Base-by-base conservation (phyloP, 2,329 filamentous ascomycete genomes). In the Metarhizium humberi region DNA sequence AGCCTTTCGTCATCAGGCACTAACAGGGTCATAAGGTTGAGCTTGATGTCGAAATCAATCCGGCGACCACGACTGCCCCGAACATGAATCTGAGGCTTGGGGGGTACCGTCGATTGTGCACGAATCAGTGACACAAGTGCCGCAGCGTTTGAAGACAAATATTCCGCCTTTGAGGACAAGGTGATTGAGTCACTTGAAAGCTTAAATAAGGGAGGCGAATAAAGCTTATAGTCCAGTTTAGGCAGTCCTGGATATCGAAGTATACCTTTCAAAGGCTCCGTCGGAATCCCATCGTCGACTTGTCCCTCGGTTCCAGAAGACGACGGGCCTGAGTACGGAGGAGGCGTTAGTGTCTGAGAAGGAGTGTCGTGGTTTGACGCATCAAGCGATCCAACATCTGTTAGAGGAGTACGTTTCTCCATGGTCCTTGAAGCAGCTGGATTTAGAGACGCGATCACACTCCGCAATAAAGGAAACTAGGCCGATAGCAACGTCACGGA, bases 21-120 rank as follows among this genome's bases (percentile, higher is more conserved):
- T 5, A 83, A 69, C 11, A 82, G 67, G 50, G 67, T 71, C 75
- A 82, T 78, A 18, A 81, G 67, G 63, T 82, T 82, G 46, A 82
- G 67, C 61, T 74, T 76, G 56, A 82, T 65, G 55, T 75, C 72
- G 60, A 83, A 82, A 64, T 82, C 79, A 36, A 76, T 61, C 58
- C 63, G 68, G 56, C 67, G 64, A n/a, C 70, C 68, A 34, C 74
- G 72, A 36, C 67, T 73, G 48, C 79, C 79, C 3, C 68, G 68
- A 53, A 82, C 73, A 53, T 75, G 71, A 25, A 82, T 72, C 58
- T 77, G 71, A 0, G 76, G 78, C 62, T 82, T 82, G 6, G 80
- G 79, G 20, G 79, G 79, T 0, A 82, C 69, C 1, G 74, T 74
- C 14, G 78, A 74, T 55, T 81, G 75, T 36, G 68, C 63, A 40